phyloP scores from a whole-genome alignment of 306 rosid species.

The Trichosanthes cucumerina region DNA sequence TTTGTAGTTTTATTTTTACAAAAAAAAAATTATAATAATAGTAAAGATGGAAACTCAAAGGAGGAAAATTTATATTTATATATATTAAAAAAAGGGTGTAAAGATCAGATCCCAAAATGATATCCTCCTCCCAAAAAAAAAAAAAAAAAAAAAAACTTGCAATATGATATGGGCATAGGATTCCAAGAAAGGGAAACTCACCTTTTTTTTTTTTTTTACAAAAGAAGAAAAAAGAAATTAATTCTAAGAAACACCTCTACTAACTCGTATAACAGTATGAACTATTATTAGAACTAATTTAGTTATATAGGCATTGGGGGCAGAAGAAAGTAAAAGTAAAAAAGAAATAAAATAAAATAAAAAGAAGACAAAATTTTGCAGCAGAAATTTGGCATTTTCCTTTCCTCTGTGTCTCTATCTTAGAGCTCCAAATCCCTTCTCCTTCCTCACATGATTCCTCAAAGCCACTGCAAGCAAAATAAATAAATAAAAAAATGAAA shows the following conservation, averaged over 20 bases:
- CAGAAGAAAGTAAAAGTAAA: background rate
- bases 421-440: constrained; percentile 1
- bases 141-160: background rate
- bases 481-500: background rate
- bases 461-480: background rate
- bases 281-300: constrained; percentile 5
- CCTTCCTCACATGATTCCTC: constrained; percentile 13
- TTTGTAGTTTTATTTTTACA: background rate
- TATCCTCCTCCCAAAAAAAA: too few relatives aligned
- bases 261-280: constrained; percentile 1
- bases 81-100: background rate
- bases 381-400: constrained; percentile 3
- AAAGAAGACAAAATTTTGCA: background rate
- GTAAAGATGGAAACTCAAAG: background rate
- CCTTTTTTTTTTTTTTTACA: background rate
- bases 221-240: background rate
- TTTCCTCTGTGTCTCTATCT: background rate
- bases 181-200: background rate
- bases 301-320: background rate
- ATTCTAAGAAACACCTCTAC: background rate
- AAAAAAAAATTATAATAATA: background rate
- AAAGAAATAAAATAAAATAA: background rate
- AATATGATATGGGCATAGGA: background rate
- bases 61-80: background rate
- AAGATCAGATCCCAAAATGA: background rate